Conservation (phyloP, 495 filamentous ascomycete genomes). For the Penicillium mononematosum region DNA sequence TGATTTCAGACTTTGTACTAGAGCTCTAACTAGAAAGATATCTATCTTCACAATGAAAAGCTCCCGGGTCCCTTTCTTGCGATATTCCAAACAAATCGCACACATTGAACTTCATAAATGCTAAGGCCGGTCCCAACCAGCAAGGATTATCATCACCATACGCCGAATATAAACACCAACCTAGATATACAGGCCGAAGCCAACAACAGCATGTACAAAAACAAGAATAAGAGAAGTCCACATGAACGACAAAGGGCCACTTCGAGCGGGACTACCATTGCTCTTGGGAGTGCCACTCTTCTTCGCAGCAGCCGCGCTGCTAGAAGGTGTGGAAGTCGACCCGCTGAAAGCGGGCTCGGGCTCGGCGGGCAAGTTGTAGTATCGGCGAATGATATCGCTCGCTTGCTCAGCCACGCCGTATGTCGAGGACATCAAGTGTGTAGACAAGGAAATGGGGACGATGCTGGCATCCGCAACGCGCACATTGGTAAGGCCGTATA, state of each 20-base stretch:
- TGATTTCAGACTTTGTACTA: background rate
- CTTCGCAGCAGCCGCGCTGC: background rate
- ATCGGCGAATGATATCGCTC: constrained; percentile 18
- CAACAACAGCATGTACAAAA: background rate
- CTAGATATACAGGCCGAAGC: background rate
- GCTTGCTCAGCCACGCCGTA: constrained; percentile 52
- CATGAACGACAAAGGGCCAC: background rate
- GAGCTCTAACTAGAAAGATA: background rate
- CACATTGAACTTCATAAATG: background rate
- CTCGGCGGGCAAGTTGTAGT: background rate
- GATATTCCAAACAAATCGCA: background rate
- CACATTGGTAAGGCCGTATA: constrained; percentile 51
- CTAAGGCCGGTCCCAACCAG: too few relatives aligned
- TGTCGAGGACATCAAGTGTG: constrained; percentile 51
- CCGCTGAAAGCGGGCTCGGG: background rate
- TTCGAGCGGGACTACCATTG: background rate
- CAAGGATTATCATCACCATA: background rate
- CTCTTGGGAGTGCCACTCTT: background rate
- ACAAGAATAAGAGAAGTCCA: background rate
- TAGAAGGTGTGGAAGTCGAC: background rate
- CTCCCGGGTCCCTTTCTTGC: background rate
- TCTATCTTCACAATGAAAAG: background rate
- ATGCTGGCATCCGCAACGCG: constrained; percentile 51
- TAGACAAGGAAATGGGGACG: constrained; percentile 45
- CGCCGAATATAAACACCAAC: background rate